These are phyloP conservation scores for Linnemannia schmuckeri DNA, from an alignment of 192 early-diverging fungal genomes.

Conservation along the genomic window DNA sequence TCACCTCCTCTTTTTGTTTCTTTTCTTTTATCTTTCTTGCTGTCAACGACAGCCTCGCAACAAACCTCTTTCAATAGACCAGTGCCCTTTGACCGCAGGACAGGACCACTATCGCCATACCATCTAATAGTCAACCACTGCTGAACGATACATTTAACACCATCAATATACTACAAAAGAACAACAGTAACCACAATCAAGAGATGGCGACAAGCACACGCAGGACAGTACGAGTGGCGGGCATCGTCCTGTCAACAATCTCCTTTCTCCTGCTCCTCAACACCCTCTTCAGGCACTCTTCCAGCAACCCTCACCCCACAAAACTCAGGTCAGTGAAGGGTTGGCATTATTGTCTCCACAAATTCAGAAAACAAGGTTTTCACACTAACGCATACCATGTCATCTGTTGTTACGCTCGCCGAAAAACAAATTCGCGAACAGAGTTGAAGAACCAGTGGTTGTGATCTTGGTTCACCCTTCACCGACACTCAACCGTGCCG, in stretches of 20 bases:
- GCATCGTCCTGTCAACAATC: neutral
- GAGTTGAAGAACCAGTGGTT: constrained; percentile 39
- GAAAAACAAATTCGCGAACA: neutral
- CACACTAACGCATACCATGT: too few species aligned
- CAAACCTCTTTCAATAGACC: too few species aligned
- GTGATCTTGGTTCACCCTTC: constrained; percentile 50
- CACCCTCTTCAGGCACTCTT: constrained; percentile 13
- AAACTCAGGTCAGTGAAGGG: constrained; percentile 19
- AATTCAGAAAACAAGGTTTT: too few species aligned
- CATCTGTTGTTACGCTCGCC: neutral
- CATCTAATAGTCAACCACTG: neutral
- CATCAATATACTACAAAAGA: neutral
- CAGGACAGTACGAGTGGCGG: constrained; percentile 15
- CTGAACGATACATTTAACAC: neutral
- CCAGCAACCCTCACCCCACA: neutral
- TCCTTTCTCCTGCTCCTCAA: constrained; percentile 13
- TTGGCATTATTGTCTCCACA: too few species aligned
- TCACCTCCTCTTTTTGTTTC: too few species aligned
- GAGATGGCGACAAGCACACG: constrained; percentile 1
- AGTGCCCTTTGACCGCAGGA: neutral
- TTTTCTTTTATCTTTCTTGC: too few species aligned
- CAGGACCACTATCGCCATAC: neutral
- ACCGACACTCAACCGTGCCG: constrained; percentile 28
- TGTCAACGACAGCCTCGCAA: too few species aligned
- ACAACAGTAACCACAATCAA: neutral